These are phyloP conservation scores for Kazachstania martiniae DNA, from an alignment of 805 yeast species.

Conservation along the genomic window DNA sequence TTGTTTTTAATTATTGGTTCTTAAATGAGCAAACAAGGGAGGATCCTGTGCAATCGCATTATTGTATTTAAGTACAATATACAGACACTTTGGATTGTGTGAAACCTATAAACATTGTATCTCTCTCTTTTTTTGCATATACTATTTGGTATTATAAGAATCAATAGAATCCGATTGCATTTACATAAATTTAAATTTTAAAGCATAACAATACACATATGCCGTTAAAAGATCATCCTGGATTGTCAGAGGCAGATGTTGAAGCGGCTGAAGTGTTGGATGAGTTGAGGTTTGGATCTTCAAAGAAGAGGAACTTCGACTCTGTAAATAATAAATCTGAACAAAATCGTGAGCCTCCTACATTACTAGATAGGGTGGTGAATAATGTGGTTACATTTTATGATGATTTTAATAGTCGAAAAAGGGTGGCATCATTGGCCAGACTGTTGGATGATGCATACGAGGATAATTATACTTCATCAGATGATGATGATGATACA, in stretches of 20 bases:
- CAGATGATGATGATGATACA: conserved; percentile 12
- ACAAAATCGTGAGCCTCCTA: conserved; percentile 1
- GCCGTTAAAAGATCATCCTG: conserved; percentile 4
- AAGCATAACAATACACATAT: background rate
- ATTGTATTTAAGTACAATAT: too few species aligned
- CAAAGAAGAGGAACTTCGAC: background rate
- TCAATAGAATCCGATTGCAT: too few species aligned
- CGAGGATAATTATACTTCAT: conserved; percentile 15
- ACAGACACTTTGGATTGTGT: too few species aligned
- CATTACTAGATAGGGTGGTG: conserved; percentile 22
- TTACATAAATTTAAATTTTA: too few species aligned
- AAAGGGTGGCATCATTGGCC: conserved; percentile 29
- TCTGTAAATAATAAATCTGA: background rate
- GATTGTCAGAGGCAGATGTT: conserved; percentile 19
- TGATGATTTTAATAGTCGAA: conserved; percentile 28
- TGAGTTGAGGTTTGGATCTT: background rate
- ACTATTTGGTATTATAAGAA: too few species aligned
- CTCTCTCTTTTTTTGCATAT: too few species aligned
- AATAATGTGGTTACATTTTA: conserved; percentile 40
- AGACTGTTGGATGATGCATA: conserved; percentile 37
- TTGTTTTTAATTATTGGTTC: too few species aligned
- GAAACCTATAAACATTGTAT: too few species aligned
- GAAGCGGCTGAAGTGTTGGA: conserved; percentile 20
- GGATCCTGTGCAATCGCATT: too few species aligned
- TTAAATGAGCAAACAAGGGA: too few species aligned